phyloP scores from a whole-genome alignment of 495 filamentous ascomycete species.

The Bryoglossum gracile region DNA sequence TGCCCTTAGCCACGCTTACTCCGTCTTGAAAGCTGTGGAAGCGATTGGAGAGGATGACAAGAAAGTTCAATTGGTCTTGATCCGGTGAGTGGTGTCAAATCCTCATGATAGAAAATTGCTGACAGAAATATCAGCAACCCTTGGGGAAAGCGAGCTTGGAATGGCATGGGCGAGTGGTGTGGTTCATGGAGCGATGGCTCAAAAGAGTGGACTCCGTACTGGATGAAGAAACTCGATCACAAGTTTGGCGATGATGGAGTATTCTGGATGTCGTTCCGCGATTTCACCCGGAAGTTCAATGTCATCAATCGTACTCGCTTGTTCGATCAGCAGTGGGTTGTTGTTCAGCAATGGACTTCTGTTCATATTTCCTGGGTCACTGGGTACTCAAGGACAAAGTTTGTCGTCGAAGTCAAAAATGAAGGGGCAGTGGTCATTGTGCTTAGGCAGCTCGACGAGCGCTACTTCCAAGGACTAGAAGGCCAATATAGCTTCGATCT shows the following conservation, averaged over 20 bases:
- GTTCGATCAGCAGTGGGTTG: constrained; percentile 70
- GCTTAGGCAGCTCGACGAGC: constrained; percentile 68
- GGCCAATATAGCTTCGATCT: constrained; percentile 77
- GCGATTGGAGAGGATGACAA: too few species aligned
- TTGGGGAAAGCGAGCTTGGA: too few species aligned
- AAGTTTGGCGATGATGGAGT: constrained; percentile 74
- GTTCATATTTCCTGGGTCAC: constrained; percentile 78
- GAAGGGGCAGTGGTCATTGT: constrained; percentile 68
- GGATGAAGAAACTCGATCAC: constrained; percentile 71
- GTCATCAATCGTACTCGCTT: constrained; percentile 83
- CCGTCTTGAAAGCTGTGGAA: constrained; percentile 76
- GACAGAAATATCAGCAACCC: constrained; percentile 84
- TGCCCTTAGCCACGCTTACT: constrained; percentile 74
- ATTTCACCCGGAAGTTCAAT: constrained; percentile 76
- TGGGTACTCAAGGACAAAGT: constrained; percentile 81
- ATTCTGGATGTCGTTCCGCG: constrained; percentile 65
- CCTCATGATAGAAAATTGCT: too few species aligned
- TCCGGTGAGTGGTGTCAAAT: too few species aligned
- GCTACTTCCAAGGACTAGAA: constrained; percentile 76
- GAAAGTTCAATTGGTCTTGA: too few species aligned
- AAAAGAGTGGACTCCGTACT: constrained; percentile 85
- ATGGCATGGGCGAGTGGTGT: constrained; percentile 77
- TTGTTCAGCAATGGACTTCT: constrained; percentile 79
- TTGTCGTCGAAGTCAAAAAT: constrained; percentile 60
- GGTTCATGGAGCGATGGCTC: constrained; percentile 83